Conservation (phyloP, 2,329 filamentous ascomycete genomes). For the Coniella lustricola region DNA sequence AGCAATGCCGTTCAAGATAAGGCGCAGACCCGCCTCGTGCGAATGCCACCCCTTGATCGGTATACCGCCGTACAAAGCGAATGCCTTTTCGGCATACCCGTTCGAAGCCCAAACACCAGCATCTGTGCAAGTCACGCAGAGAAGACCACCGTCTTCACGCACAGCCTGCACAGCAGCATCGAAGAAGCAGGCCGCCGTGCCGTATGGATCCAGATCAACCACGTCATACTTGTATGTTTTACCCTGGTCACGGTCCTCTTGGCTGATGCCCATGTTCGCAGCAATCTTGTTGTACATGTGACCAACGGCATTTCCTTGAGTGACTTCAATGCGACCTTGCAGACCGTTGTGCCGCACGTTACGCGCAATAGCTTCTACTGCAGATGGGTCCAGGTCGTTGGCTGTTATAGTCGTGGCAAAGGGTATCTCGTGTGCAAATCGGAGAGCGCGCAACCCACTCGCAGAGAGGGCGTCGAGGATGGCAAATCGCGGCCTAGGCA, state of each 20-base stretch:
- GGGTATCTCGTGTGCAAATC: conserved; percentile 87
- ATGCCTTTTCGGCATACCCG: conserved; percentile 91
- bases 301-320: conserved; percentile 74
- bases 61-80: conserved; percentile 84
- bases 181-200: conserved; percentile 85
- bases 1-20: conserved; percentile 78
- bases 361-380: conserved; percentile 71
- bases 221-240: conserved; percentile 66
- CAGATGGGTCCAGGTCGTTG: conserved; percentile 77
- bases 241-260: conserved; percentile 30
- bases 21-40: conserved; percentile 81
- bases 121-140: conserved; percentile 96
- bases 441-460: conserved; percentile 81
- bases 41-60: conserved; percentile 78
- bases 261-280: conserved; percentile 38
- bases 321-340: conserved; percentile 61
- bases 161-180: conserved; percentile 85
- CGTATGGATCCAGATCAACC: conserved; percentile 94
- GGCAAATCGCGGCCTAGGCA: conserved; percentile 50
- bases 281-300: conserved; percentile 80
- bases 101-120: conserved; percentile 91
- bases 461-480: conserved; percentile 94
- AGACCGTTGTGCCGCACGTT: conserved; percentile 83
- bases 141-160: conserved; percentile 73
- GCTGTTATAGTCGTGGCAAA: conserved; percentile 76